These are phyloP conservation scores for Xylariaceae sp. DNA, from an alignment of 2,329 filamentous ascomycete genomes.

Conservation along the genomic window DNA sequence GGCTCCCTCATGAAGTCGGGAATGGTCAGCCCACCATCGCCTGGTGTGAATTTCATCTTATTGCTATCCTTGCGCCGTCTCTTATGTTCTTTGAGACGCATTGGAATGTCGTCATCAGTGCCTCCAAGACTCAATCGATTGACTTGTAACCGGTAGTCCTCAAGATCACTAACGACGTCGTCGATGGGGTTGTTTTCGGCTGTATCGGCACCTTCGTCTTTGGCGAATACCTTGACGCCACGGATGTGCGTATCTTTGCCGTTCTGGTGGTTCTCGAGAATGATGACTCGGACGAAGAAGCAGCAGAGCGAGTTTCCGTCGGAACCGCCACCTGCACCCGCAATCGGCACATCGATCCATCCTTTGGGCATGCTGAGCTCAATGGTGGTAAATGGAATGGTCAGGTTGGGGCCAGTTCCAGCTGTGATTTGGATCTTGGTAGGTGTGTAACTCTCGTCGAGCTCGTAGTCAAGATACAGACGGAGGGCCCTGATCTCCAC, in stretches of 20 bases:
- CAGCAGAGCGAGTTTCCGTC: conserved; percentile 74
- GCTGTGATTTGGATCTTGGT: conserved; percentile 86
- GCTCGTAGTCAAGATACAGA: conserved; percentile 84
- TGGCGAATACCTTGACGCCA: conserved; percentile 78
- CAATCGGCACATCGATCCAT: conserved; percentile 78
- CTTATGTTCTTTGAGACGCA: conserved; percentile 29
- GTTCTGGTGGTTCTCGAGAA: conserved; percentile 97
- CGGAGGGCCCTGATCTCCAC: conserved; percentile 72
- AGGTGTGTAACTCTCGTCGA: conserved; percentile 94
- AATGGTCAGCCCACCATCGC: conserved; percentile 33
- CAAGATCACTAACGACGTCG: conserved; percentile 30
- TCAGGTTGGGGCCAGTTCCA: conserved; percentile 84
- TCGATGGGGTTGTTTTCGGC: conserved; percentile 33
- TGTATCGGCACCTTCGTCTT: conserved; percentile 41
- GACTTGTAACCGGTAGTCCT: conserved; percentile 27
- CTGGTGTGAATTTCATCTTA: conserved; percentile 24
- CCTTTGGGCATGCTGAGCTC: conserved; percentile 73
- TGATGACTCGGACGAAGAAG: conserved; percentile 83
- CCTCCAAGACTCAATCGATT: conserved; percentile 26
- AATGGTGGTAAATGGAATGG: conserved; percentile 82
- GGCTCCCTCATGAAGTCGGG: conserved; percentile 38
- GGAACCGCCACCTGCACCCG: conserved; percentile 49
- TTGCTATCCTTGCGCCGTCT: conserved; percentile 26
- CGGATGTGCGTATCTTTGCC: conserved; percentile 98
- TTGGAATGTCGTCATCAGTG: conserved; percentile 29